phyloP scores from a whole-genome alignment of 805 yeast genomes.

The Sugiyamaella valdiviana region DNA sequence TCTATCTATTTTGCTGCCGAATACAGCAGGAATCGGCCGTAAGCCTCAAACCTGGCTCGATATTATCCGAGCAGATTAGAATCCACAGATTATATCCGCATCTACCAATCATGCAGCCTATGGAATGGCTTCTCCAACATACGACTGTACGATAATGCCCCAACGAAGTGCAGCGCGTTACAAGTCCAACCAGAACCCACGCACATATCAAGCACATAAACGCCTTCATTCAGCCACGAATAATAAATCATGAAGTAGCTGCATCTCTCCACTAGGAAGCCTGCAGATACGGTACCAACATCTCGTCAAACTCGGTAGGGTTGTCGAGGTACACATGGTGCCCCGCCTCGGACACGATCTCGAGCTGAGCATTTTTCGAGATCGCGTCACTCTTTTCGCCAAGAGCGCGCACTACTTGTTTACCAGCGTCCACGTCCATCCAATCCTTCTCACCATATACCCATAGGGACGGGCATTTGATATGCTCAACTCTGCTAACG shows the following conservation, averaged over 20 bases:
- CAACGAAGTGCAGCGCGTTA: too few species aligned
- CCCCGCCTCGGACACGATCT: constrained; percentile 48
- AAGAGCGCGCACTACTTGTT: constrained; percentile 28
- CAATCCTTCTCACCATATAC: constrained; percentile 75
- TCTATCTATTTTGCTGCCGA: too few species aligned
- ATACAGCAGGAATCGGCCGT: too few species aligned
- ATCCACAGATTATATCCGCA: too few species aligned
- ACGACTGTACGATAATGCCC: too few species aligned
- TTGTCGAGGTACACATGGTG: constrained; percentile 71
- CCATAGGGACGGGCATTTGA: constrained; percentile 66
- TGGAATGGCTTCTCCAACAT: too few species aligned
- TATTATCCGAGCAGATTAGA: too few species aligned
- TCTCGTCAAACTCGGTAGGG: constrained; percentile 41
- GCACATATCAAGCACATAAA: too few species aligned
- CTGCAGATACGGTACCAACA: constrained; percentile 28
- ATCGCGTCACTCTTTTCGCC: background rate
- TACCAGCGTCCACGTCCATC: constrained; percentile 47
- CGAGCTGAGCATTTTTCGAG: constrained; percentile 26
- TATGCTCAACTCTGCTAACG: constrained; percentile 40
- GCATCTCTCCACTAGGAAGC: background rate
- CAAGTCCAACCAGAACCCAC: too few species aligned
- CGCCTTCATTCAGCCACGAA: background rate
- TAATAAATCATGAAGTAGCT: background rate
- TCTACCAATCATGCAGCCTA: too few species aligned
- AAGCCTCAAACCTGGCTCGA: too few species aligned